Conservation (phyloP, 345 rosid species). For the Citrus maxima region DNA sequence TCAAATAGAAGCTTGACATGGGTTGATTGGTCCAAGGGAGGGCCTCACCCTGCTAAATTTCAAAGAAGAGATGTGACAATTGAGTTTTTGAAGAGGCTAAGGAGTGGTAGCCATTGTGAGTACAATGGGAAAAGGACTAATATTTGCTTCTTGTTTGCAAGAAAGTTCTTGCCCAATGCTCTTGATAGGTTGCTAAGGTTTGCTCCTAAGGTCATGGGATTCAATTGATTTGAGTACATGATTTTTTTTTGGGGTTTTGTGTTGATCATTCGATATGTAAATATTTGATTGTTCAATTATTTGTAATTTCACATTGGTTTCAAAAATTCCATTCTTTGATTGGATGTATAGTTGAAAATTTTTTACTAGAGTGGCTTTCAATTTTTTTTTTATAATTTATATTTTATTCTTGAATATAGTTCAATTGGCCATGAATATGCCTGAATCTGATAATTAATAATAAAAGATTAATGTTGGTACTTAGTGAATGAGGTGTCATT, state of each 20-base stretch:
- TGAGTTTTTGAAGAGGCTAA: conserved; percentile 51
- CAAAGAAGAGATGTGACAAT: conserved; percentile 32
- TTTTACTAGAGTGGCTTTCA: too few species aligned
- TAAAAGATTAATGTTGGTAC: too few species aligned
- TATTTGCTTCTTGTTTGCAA: conserved; percentile 75
- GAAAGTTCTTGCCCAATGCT: conserved; percentile 59
- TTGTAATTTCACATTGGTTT: too few species aligned
- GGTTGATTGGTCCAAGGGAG: conserved; percentile 80
- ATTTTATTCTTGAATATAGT: too few species aligned
- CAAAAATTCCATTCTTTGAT: too few species aligned
- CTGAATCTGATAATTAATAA: too few species aligned
- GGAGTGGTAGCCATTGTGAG: conserved; percentile 42
- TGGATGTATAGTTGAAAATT: neutral
- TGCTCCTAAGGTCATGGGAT: conserved; percentile 50
- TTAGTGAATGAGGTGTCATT: too few species aligned
- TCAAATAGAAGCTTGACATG: conserved; percentile 63
- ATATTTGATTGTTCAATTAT: neutral
- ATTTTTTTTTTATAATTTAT: too few species aligned
- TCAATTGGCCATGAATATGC: too few species aligned
- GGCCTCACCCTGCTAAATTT: conserved; percentile 71
- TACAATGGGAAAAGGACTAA: conserved; percentile 47
- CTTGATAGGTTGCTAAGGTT: conserved; percentile 46
- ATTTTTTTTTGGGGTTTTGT: neutral
- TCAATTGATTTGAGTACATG: neutral
- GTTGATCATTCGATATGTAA: neutral